These are phyloP conservation scores for Whalleya microplaca DNA, from an alignment of 2,329 filamentous ascomycete genomes.

Conservation along the genomic window DNA sequence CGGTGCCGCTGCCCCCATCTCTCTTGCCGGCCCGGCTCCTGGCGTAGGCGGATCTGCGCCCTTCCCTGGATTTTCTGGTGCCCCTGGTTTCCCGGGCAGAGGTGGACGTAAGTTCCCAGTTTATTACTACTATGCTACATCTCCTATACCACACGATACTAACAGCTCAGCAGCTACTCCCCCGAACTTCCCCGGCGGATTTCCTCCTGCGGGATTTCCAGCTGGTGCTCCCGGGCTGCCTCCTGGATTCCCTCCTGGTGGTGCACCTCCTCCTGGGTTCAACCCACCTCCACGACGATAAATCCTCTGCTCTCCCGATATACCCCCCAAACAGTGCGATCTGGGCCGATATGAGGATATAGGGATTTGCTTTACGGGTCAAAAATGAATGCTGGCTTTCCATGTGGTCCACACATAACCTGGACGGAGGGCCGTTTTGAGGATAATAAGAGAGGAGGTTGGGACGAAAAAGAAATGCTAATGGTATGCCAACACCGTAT, in stretches of 20 bases:
- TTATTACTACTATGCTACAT: too few relatives aligned
- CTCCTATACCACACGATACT: constrained; percentile 10
- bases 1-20: constrained; percentile 69
- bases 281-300: constrained; percentile 71
- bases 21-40: constrained; percentile 83
- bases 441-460: background rate
- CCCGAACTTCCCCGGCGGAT: constrained; percentile 41
- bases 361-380: background rate
- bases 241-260: constrained; percentile 54
- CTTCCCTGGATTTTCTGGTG: constrained; percentile 57
- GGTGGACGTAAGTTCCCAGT: constrained; percentile 55
- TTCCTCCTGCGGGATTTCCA: constrained; percentile 51
- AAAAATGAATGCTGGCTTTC: background rate
- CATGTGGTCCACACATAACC: background rate
- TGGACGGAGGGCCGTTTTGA: background rate
- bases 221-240: constrained; percentile 51
- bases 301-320: constrained; percentile 7
- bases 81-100: constrained; percentile 55
- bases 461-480: background rate
- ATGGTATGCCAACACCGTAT: background rate
- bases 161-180: constrained; percentile 32
- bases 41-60: constrained; percentile 71
- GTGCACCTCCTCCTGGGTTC: constrained; percentile 67
- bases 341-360: background rate
- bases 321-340: background rate